Percentiles rank a stretch among this genome's conserved stretches.
Evolutionary conservation across 1,139 yeast species (phyloP).

Genomic region (Pichia sp.): DNA sequence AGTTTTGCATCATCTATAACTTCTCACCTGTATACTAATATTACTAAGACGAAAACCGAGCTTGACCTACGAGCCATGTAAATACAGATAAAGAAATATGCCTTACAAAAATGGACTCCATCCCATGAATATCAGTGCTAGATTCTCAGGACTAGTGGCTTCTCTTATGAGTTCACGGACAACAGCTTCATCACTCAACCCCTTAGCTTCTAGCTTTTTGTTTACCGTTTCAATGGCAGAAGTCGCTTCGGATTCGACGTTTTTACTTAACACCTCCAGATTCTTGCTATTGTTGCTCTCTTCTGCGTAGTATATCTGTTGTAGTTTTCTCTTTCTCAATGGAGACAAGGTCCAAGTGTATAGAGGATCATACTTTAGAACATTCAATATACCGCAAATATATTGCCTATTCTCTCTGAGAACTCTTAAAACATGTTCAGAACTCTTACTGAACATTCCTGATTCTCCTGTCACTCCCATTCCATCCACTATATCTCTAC

Average conservation of each 20-base stretch:
- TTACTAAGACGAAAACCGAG: too few relatives aligned
- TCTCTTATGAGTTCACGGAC: conserved; percentile 75
- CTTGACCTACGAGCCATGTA: background rate
- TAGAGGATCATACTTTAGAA: conserved; percentile 85
- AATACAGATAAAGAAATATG: too few relatives aligned
- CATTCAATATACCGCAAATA: conserved; percentile 77
- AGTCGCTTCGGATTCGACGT: conserved; percentile 69
- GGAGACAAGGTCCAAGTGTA: conserved; percentile 88
- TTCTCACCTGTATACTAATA: background rate
- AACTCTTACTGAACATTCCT: conserved; percentile 66
- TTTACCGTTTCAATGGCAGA: conserved; percentile 69
- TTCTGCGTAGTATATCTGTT: conserved; percentile 30
- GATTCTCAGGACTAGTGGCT: conserved; percentile 60
- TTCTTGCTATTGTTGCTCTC: conserved; percentile 65
- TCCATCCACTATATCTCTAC: conserved; percentile 89
- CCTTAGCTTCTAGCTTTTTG: conserved; percentile 58
- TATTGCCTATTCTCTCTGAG: conserved; percentile 60
- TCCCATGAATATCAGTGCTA: conserved; percentile 76
- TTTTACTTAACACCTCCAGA: conserved; percentile 36
- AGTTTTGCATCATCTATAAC: too few relatives aligned
- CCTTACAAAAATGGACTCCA: conserved; percentile 59
- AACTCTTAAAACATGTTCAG: conserved; percentile 69
- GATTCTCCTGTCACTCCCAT: conserved; percentile 78
- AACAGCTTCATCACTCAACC: conserved; percentile 74
- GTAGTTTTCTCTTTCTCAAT: conserved; percentile 48